Evolutionary conservation across 805 yeast genomes (phyloP), one percentile per base, ranked within the genome.

Genomic region (Metschnikowia proteae): DNA sequence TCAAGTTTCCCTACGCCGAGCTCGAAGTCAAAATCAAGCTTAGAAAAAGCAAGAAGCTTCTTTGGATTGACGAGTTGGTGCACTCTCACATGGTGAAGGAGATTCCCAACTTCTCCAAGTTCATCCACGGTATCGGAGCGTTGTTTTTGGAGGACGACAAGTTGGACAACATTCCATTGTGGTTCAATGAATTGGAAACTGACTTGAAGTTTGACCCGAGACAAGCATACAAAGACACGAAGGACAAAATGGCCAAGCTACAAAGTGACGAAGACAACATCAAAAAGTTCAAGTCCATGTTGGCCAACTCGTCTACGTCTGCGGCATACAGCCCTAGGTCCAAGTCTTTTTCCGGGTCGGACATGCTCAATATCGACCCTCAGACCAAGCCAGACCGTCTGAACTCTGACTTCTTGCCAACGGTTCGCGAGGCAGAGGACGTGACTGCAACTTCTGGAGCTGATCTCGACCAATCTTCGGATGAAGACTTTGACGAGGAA

Each of bases 91-190:
- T 92, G 58, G 96, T 90, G 42, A 90, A 88, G 63, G 97, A 90
- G 65, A 91, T 92, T 52, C 97, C 97, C 48, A 87, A 88, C 60
- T 92, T 92, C 62, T 88, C 96, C 45, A 88, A 90, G 68, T 92
- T 87, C 64, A 78, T 92, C 57, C 99, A 92, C 65, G 98, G 98
- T 69, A 81, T 90, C 49, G 90, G 97, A 4, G 78, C 89, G 2
- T 75, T 92, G 53, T 92, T 84, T 63, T 80, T 89, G 46, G 98
- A 92, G 62, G 94, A 88, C 64, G 97, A 92, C 60, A 84, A 86
- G 57, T 77, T 92, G 62, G 96, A 89, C 63, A 83, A 85, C 54
- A 75, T 92, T 53, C 99, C 99, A 48, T 87, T 90, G 66, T 92
- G 99, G 99, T 76, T 89, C 56, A 88, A 95, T 50, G 97, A 92